Evolutionary conservation across 345 rosid species (phyloP).

Genomic region (Mercurialis annua): DNA sequence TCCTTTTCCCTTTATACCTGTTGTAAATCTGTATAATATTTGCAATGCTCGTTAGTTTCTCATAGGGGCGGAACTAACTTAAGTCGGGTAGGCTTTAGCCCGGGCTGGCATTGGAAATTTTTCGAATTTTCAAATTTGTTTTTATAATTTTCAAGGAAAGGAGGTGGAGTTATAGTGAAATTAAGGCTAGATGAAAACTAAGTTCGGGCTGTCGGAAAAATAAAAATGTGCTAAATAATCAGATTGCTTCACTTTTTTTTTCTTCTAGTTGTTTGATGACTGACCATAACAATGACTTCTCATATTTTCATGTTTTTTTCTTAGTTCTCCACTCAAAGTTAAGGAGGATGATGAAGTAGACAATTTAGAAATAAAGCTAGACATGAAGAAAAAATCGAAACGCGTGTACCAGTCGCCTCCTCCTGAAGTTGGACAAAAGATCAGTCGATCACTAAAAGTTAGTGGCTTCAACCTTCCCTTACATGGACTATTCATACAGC

Average conservation of each 20-base stretch:
- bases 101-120: too few relatives aligned
- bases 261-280: background rate
- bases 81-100: too few relatives aligned
- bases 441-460: slow-evolving; percentile 73
- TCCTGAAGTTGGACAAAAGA: slow-evolving; percentile 86
- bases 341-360: slow-evolving; percentile 84
- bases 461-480: slow-evolving; percentile 17
- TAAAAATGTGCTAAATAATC: too few relatives aligned
- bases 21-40: background rate
- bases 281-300: background rate
- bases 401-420: slow-evolving; percentile 62
- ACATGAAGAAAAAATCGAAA: slow-evolving; percentile 54
- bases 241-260: too few relatives aligned
- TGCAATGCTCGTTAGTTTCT: too few relatives aligned
- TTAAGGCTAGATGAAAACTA: too few relatives aligned
- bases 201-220: too few relatives aligned
- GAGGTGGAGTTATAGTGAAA: too few relatives aligned
- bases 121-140: too few relatives aligned
- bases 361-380: slow-evolving; percentile 62
- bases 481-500: background rate
- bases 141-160: too few relatives aligned
- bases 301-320: background rate
- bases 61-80: too few relatives aligned
- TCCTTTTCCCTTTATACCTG: background rate
- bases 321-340: slow-evolving; percentile 70